Base-by-base conservation (phyloP, 2,329 filamentous ascomycete genomes). In the Colletotrichum eleusines region DNA sequence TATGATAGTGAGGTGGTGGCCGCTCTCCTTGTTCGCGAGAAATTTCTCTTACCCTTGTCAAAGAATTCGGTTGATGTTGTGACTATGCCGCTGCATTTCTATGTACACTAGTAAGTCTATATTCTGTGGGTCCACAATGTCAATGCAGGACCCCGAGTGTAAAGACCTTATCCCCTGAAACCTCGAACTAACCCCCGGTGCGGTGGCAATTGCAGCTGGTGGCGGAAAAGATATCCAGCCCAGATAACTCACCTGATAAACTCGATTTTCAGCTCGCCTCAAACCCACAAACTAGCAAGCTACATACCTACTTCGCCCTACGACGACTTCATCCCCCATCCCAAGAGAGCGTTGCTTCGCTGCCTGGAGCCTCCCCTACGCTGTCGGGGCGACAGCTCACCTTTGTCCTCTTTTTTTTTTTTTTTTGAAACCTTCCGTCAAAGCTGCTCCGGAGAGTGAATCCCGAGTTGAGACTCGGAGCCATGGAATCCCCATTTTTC, bases 401-500 rank as follows among this genome's bases (percentile, higher is more conserved):
- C 8, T 11, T 14, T 2, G 2, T 18, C 12, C 9, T n/a, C 12
- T 31, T 18, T n/a, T n/a, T n/a, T n/a, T n/a, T n/a, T n/a, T n/a
- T n/a, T n/a, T n/a, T n/a, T n/a, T n/a, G n/a, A n/a, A n/a, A 18
- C 20, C 4, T 33, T 14, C 18, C n/a, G 31, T 3, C 12, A 33
- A 50, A 51, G 12, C 18, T 38, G 26, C 28, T 18, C 18, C 31
- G 46, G 16, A 20, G 40, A 42, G 5, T 44, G 53, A 48, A 35
- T 35, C 12, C 20, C n/a, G 5, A 48, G 51, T 1, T 28, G 33
- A 35, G 35, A 9, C 35, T 16, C 33, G 23, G 18, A 5, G 60
- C 28, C n/a, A 68, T 71, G 68, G 68, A 71, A 11, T 68, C 68
- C 7, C 58, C 68, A 6, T 71, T 68, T 26, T 68, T 63, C 33